Evolutionary conservation across 495 filamentous ascomycete species (phyloP).

Genomic region (Talaromyces ruber): DNA sequence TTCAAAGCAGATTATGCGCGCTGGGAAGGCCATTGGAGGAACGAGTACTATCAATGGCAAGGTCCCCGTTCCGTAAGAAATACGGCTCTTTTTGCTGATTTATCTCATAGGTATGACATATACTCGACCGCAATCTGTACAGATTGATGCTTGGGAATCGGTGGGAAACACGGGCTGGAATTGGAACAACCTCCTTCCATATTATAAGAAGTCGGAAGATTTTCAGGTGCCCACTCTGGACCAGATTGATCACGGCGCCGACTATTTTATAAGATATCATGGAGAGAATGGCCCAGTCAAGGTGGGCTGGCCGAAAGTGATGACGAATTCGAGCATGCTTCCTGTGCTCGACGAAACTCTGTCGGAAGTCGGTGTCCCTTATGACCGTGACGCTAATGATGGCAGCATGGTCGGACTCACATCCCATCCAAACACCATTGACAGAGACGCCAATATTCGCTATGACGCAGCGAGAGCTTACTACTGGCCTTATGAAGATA

Average conservation of each 20-base stretch:
- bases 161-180: slow-evolving; percentile 59
- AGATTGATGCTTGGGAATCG: slow-evolving; percentile 44
- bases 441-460: slow-evolving; percentile 19
- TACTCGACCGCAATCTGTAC: slow-evolving; percentile 22
- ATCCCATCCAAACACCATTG: slow-evolving; percentile 11
- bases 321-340: slow-evolving; percentile 5
- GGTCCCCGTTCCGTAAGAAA: not conserved
- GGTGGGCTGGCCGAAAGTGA: slow-evolving; percentile 34
- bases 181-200: slow-evolving; percentile 49
- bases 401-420: slow-evolving; percentile 17
- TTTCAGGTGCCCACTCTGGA: slow-evolving; percentile 28
- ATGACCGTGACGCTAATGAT: slow-evolving; percentile 12
- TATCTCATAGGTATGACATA: slow-evolving; percentile 38
- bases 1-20: slow-evolving; percentile 23
- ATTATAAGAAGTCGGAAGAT: slow-evolving; percentile 40
- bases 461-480: slow-evolving; percentile 30
- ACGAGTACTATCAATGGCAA: slow-evolving; percentile 45
- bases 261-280: slow-evolving; percentile 37
- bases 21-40: slow-evolving; percentile 49
- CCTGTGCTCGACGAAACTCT: slow-evolving; percentile 18
- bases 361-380: slow-evolving; percentile 10
- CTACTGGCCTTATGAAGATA: slow-evolving; percentile 16
- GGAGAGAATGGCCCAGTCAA: slow-evolving; percentile 35
- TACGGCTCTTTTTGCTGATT: not conserved
- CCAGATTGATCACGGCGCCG: slow-evolving; percentile 30